Conservation (phyloP, 768 basidiomycete genomes). For the Daedaleopsis nitida region DNA sequence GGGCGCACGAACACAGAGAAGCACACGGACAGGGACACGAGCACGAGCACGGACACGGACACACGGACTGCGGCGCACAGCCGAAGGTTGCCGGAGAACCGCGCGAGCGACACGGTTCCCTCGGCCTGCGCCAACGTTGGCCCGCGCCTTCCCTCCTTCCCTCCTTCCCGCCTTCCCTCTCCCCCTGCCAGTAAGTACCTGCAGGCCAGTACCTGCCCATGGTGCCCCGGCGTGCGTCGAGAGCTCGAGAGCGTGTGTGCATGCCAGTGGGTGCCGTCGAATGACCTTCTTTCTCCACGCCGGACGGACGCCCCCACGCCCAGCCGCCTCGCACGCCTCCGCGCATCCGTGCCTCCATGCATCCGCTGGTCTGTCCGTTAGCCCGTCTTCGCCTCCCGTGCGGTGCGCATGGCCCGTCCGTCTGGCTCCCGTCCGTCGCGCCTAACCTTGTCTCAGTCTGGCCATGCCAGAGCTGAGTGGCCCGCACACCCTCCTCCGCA, state of each 20-base stretch:
- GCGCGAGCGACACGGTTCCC: neutral
- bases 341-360: too few relatives aligned
- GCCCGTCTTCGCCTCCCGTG: neutral
- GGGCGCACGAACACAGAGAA: conserved; percentile 9
- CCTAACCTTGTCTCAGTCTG: neutral
- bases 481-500: too few relatives aligned
- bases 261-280: too few relatives aligned
- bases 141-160: neutral
- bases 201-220: too few relatives aligned
- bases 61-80: conserved; percentile 5
- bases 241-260: too few relatives aligned
- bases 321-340: too few relatives aligned
- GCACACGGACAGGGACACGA: conserved; percentile 2
- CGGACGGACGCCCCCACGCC: too few relatives aligned
- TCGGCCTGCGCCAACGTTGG: neutral
- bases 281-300: too few relatives aligned
- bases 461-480: neutral
- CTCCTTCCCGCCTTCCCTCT: neutral
- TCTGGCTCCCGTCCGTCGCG: neutral
- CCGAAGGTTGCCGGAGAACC: conserved; percentile 15
- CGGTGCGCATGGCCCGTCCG: neutral
- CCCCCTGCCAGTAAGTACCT: too few relatives aligned
- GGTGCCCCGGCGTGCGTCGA: too few relatives aligned
- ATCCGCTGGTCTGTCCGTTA: neutral
- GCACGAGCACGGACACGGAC: neutral